Base-by-base conservation (phyloP, 352 stramenopile species). In the Phytopythium sindhum region DNA sequence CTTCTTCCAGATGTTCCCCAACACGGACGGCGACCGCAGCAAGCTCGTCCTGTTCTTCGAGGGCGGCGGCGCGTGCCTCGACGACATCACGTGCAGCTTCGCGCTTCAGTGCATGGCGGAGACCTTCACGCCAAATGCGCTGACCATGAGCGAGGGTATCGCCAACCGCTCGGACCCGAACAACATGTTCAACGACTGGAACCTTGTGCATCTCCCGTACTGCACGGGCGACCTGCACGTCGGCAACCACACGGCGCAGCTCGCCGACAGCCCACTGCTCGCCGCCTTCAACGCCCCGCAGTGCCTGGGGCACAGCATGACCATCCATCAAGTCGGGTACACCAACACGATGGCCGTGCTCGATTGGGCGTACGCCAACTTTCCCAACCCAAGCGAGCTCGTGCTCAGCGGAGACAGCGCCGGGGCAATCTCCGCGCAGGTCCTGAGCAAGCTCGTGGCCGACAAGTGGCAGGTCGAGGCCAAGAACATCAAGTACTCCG, bases 1-100 rank as follows among this genome's bases (percentile, higher is more conserved):
- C 67, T 81, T 79, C 55, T 85, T 85, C 72, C 74, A 82, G 57
- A 63, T 80, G 48, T 83, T 83, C 48, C 77, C 73, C 19, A 60
- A 68, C 48, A 42, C 61, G 45, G 60, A 67, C 35, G 57, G 66
- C 44, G 65, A 73, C 54, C 68, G 74, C 53, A 69, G 50, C 47
- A 84, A 84, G 66, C 57, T 82, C 14, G 17, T 84, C 37, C 42
- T 84, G 48, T 81, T 69, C 65, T 68, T 81, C 42, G 68, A 78
- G 54, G 75, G 71, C 31, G 73, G 73, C 31, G 73, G 73, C 48
- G 75, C 68, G 8, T 84, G 75, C 42, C 47, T 70, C 17, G 70
- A 75, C 61, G 44, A 63, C 24, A 44, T 69, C 52, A 81, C 75
- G 53, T 84, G 75, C 71, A 66, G 61, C 63, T 81, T 80, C 41